A percentile compares a stretch with the other conserved stretches of the same genome.
Conservation (phyloP, 2,329 filamentous ascomycete genomes). For the Exophiala dermatitidis region DNA sequence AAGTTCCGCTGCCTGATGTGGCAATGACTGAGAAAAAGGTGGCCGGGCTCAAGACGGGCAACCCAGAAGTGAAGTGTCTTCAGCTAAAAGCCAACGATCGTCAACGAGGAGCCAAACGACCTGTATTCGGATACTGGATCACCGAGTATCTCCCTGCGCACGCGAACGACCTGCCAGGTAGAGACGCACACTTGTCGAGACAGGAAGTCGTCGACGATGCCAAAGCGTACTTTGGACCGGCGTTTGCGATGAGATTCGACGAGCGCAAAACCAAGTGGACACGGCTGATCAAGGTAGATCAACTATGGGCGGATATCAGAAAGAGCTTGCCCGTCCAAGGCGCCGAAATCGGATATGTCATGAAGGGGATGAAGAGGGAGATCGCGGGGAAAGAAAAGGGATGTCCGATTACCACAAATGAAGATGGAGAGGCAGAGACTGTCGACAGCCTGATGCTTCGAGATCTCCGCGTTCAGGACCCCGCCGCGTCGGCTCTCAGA, state of each 20-base stretch:
- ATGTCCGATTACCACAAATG: not conserved
- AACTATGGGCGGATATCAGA: conserved; percentile 21
- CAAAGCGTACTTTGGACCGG: conserved; percentile 20
- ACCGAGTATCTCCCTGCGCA: conserved; percentile 21
- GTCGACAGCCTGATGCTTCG: no score
- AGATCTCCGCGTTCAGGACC: not conserved
- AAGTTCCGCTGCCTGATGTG: conserved; percentile 16
- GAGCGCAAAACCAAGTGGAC: conserved; percentile 4
- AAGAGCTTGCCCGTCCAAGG: conserved; percentile 8
- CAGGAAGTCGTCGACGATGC: conserved; percentile 19
- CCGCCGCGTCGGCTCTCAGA: not conserved
- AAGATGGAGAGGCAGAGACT: no score
- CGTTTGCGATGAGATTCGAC: conserved; percentile 12
- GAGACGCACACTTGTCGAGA: conserved; percentile 10
- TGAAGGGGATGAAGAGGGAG: conserved; percentile 21
- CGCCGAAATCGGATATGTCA: conserved; percentile 9
- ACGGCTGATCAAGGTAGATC: conserved; percentile 5
- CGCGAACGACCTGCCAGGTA: conserved; percentile 6
- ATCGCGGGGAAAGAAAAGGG: conserved; percentile 2
- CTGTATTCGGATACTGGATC: conserved; percentile 26
- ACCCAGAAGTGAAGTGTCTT: not conserved
- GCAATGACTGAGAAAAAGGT: not conserved
- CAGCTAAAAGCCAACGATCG: conserved; percentile 19
- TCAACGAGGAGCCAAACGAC: conserved; percentile 32
- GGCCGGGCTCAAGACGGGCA: conserved; percentile 24